phyloP scores from a whole-genome alignment of 2,329 filamentous ascomycete genomes.

The Scopulariopsis brevicaulis region DNA sequence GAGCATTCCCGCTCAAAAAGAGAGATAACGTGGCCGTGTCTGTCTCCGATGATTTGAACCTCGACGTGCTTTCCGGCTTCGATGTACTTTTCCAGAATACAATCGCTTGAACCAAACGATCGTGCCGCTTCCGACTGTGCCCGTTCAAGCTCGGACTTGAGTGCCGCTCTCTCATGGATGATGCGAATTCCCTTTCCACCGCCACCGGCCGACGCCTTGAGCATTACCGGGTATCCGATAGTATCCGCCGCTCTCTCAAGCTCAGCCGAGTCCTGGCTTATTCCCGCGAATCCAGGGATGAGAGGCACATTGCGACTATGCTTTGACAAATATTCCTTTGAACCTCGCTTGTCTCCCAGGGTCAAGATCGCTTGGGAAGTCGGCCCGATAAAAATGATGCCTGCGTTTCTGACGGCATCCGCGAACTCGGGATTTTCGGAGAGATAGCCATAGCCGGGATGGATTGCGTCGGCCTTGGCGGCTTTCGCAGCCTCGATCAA shows the following conservation, averaged over 20 bases:
- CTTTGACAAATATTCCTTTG: too few relatives aligned
- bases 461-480: constrained; percentile 14
- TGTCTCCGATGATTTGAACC: constrained; percentile 30
- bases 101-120: background rate
- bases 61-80: constrained; percentile 28
- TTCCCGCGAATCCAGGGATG: too few relatives aligned
- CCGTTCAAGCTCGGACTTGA: background rate
- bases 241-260: background rate
- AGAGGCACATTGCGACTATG: too few relatives aligned
- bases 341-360: too few relatives aligned
- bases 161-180: background rate
- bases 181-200: background rate
- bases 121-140: too few relatives aligned
- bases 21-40: constrained; percentile 20
- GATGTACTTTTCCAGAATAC: constrained; percentile 25
- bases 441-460: constrained; percentile 11
- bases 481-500: too few relatives aligned
- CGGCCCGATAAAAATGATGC: too few relatives aligned
- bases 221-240: background rate
- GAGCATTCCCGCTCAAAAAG: constrained; percentile 32
- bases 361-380: too few relatives aligned
- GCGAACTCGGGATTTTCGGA: constrained; percentile 44
- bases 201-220: constrained; percentile 1
- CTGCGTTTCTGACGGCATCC: constrained; percentile 30
- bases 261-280: background rate